Evolutionary conservation across 148 eudicot species (phyloP).

Genomic region (Polygonum maritimum): DNA sequence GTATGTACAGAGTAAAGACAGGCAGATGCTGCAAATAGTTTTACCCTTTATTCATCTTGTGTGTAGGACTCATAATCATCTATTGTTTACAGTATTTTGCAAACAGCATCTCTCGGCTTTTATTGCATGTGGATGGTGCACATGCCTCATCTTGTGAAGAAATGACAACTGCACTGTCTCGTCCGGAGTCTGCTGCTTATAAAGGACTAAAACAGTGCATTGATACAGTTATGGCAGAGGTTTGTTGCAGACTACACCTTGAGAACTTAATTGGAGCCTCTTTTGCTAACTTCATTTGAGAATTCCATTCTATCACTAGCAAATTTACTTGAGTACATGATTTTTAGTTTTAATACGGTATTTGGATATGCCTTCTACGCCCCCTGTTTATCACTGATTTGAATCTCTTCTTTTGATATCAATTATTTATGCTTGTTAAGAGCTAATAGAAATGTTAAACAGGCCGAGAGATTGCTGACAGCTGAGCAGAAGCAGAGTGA

Average conservation of each 20-base stretch:
- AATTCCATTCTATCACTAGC: neutral
- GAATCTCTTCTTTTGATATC: neutral
- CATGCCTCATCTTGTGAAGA: conserved; percentile 97
- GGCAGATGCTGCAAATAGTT: conserved; percentile 9
- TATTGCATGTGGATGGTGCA: conserved; percentile 90
- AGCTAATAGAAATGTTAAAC: conserved; percentile 10
- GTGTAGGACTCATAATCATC: too few relatives aligned
- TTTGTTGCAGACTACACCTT: conserved; percentile 22
- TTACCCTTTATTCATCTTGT: neutral
- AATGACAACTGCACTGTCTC: conserved; percentile 92
- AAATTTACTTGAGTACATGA: neutral
- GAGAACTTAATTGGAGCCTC: neutral
- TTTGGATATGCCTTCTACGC: neutral
- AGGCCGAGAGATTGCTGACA: conserved; percentile 82
- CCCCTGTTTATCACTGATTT: neutral
- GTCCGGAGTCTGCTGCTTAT: conserved; percentile 87
- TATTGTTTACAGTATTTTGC: conserved; percentile 63
- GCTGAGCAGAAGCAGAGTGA: conserved; percentile 91
- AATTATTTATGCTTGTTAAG: neutral
- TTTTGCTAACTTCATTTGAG: neutral
- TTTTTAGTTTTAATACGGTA: neutral
- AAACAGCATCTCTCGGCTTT: conserved; percentile 78
- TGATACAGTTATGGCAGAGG: conserved; percentile 99
- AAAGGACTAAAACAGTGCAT: conserved; percentile 98
- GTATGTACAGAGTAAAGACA: conserved; percentile 29